Percentiles rank a stretch among this genome's conserved stretches.
phyloP scores from a whole-genome alignment of 2,329 filamentous ascomycete species.

The Gnomoniopsis sp. region DNA sequence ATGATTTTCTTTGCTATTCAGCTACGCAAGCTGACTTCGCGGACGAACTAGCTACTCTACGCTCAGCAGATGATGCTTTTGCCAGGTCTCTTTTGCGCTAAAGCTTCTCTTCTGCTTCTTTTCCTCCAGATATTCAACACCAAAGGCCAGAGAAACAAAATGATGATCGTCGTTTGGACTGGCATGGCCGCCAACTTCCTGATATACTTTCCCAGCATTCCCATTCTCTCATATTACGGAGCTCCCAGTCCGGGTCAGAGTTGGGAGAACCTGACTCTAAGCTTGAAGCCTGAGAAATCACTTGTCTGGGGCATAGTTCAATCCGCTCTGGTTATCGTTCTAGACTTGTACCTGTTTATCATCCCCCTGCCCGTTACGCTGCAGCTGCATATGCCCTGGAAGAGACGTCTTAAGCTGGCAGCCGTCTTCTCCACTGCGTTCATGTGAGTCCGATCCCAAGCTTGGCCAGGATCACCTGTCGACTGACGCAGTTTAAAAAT shows the following conservation, averaged over 20 bases:
- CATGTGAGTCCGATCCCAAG: conserved; percentile 14
- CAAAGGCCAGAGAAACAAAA: background rate
- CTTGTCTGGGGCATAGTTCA: conserved; percentile 16
- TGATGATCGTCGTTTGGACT: background rate
- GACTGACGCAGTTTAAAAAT: background rate
- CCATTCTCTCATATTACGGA: conserved; percentile 1
- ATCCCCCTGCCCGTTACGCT: conserved; percentile 17
- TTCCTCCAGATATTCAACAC: conserved; percentile 14
- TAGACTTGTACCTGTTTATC: conserved; percentile 22
- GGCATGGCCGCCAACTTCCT: conserved; percentile 3
- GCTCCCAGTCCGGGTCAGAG: conserved; percentile 10
- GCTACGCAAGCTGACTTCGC: too few relatives aligned
- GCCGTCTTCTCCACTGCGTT: conserved; percentile 18
- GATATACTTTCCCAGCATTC: conserved; percentile 8
- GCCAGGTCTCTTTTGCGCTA: conserved; percentile 15
- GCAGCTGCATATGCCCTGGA: background rate
- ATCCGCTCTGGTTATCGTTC: conserved; percentile 3
- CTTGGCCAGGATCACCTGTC: too few relatives aligned
- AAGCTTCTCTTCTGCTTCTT: conserved; percentile 19
- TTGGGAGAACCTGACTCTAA: conserved; percentile 13
- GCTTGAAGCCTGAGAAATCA: background rate
- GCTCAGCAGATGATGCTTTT: conserved; percentile 7
- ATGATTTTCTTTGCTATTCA: background rate
- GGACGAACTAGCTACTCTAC: conserved; percentile 13
- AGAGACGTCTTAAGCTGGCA: conserved; percentile 9